These are phyloP conservation scores for Nannizziopsis barbatae DNA, from an alignment of 2,329 filamentous ascomycete species.

Conservation along the genomic window DNA sequence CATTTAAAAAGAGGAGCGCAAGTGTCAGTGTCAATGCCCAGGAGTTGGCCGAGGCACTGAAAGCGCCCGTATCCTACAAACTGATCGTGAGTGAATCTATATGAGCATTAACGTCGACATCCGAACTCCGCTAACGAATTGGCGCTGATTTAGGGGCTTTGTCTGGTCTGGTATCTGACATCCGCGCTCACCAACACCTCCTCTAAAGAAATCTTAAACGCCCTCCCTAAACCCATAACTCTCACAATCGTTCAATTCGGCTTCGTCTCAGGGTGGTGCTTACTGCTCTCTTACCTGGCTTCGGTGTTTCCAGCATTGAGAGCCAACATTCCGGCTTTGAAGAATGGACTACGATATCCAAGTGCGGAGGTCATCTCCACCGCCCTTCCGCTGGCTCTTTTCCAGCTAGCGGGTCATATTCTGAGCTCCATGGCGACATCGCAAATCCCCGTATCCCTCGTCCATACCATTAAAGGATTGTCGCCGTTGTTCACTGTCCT, in stretches of 20 bases:
- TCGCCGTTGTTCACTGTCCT: slow-evolving; percentile 91
- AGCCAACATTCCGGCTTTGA: slow-evolving; percentile 62
- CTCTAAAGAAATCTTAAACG: slow-evolving; percentile 90
- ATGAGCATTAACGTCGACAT: background rate
- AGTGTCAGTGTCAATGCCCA: slow-evolving; percentile 90
- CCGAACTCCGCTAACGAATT: background rate
- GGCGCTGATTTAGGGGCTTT: slow-evolving; percentile 53
- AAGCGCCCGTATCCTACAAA: slow-evolving; percentile 76
- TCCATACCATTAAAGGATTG: slow-evolving; percentile 96
- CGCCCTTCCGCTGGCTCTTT: slow-evolving; percentile 81
- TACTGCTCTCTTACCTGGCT: slow-evolving; percentile 67
- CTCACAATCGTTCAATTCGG: slow-evolving; percentile 88
- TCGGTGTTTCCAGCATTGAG: slow-evolving; percentile 60
- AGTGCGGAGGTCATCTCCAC: slow-evolving; percentile 71
- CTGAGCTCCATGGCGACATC: slow-evolving; percentile 87
- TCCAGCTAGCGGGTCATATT: slow-evolving; percentile 88
- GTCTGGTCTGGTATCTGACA: slow-evolving; percentile 85
- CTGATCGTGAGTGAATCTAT: slow-evolving; percentile 52
- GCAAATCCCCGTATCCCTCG: slow-evolving; percentile 88
- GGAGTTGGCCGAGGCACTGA: slow-evolving; percentile 81
- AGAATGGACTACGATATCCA: slow-evolving; percentile 71
- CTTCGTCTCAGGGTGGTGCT: slow-evolving; percentile 79
- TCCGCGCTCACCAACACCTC: slow-evolving; percentile 96
- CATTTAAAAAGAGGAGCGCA: slow-evolving; percentile 65
- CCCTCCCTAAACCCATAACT: slow-evolving; percentile 80